Base-by-base conservation (phyloP, 192 early-diverging fungal genomes). In the Piromyces sp. region DNA sequence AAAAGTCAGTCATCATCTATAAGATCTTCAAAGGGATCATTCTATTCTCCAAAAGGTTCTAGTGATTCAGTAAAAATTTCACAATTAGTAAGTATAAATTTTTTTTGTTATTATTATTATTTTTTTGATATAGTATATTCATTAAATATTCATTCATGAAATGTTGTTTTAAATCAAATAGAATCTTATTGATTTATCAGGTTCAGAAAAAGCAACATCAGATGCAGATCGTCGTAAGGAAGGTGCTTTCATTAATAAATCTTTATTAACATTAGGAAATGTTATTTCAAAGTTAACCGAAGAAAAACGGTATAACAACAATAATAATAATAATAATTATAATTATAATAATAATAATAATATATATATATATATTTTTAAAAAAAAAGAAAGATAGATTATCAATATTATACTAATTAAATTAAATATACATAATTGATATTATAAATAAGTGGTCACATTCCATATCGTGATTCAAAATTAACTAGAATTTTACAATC, bases 391-490 rank as follows among this genome's bases (percentile, higher is more conserved):
- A 7, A 36, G 4, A 36, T 36, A n/a, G n/a, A n/a, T n/a, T n/a
- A n/a, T n/a, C n/a, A n/a, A n/a, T n/a, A n/a, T n/a, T n/a, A n/a
- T n/a, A n/a, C n/a, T n/a, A n/a, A n/a, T n/a, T n/a, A n/a, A n/a
- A n/a, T n/a, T n/a, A n/a, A n/a, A n/a, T n/a, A n/a, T n/a, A n/a
- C n/a, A n/a, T n/a, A n/a, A n/a, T n/a, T n/a, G n/a, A n/a, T n/a
- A n/a, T n/a, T n/a, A 29, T 81, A 29, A 4, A 14, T 36, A 36
- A 79, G 80, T 29, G 90, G 89, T 2, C 97, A 98, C 86, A 95
- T 99, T 79, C 97, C 97, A 1, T 99, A 94, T 86, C 94, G 97
- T 37, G 97, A 99, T 84, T 98, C 96, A 0, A 98, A 98, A 82
- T 85, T 99, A 68, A 99, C 97, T 3, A 88, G 97, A 29, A 95